Evolutionary conservation across 495 filamentous ascomycete species (phyloP), one percentile per base, ranked within the genome.

Genomic region (Extremus antarcticus): DNA sequence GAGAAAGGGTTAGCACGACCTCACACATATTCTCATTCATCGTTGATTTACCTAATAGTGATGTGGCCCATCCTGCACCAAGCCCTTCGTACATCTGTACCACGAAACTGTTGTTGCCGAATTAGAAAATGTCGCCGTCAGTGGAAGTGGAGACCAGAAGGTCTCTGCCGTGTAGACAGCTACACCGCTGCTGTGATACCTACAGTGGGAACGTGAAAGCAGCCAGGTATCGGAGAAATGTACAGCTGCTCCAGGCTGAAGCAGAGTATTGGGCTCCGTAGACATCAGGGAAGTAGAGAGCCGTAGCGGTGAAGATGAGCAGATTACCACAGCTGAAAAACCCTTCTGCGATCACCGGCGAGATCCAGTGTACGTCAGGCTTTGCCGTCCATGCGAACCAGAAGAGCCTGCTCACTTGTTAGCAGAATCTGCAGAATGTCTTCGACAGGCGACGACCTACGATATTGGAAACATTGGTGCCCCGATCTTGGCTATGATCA

Each of bases 321-420:
- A 68, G 25, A 50, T 59, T 62, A 41, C 66, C 66, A 56, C 62
- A 66, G 10, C 56, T 60, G 49, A 59, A 68, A 11, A 64, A 39
- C 1, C 50, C 57, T 1, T 65, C 61, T 47, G 52, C 61, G 48
- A 57, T 54, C 8, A 68, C 59, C 21, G 66, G 66, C 29, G 43
- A 55, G 1, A 58, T 43, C 54, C 61, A 66, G 45, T 63, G 39
- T n/a, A 66, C 32, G 2, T 38, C 51, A 3, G 59, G 58, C 24
- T 55, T 46, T 11, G 71, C 64, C 16, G 66, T 66, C 64, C 64
- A 68, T 17, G 54, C 66, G 41, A 68, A 49, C 64, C 66, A 68
- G 51, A 68, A 68, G 8, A 68, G 47, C 23, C 46, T 48, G 24
- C 19, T 3, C 9, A 48, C 20, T 11, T 8, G 20, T 46, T 22